A percentile compares a stretch with the other conserved stretches of the same genome.
Conservation (phyloP, 2,329 filamentous ascomycete genomes). For the Cytospora schulzeri region DNA sequence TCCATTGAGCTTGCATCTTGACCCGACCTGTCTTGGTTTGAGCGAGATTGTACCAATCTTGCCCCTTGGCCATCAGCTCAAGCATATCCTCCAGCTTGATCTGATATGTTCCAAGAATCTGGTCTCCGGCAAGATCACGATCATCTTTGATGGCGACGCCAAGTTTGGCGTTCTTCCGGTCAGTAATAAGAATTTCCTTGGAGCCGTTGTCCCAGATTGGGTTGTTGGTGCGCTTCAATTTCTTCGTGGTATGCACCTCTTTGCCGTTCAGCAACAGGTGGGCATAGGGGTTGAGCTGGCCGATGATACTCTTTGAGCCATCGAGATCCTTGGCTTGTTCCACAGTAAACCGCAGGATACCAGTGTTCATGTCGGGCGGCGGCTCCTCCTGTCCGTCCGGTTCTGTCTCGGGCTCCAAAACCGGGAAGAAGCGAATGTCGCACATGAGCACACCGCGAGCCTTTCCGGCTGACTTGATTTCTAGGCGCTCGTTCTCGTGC, state of each 20-base stretch:
- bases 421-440: constrained; percentile 94
- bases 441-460: constrained; percentile 76
- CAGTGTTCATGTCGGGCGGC: constrained; percentile 86
- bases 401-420: constrained; percentile 71
- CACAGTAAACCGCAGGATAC: constrained; percentile 89
- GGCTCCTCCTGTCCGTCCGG: constrained; percentile 79
- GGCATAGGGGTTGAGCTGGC: constrained; percentile 88
- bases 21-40: constrained; percentile 80
- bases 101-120: constrained; percentile 86
- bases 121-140: constrained; percentile 80
- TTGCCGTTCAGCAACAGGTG: constrained; percentile 87
- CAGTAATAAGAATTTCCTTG: constrained; percentile 94
- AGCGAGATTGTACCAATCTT: constrained; percentile 92
- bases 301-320: constrained; percentile 86
- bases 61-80: constrained; percentile 85
- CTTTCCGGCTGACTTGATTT: constrained; percentile 83
- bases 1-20: constrained; percentile 93
- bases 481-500: constrained; percentile 82
- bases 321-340: constrained; percentile 97
- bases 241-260: constrained; percentile 85
- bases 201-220: constrained; percentile 92
- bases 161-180: constrained; percentile 85
- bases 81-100: constrained; percentile 95
- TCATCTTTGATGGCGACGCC: constrained; percentile 96
- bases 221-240: constrained; percentile 95